A percentile compares a stretch with the other conserved stretches of the same genome.
phyloP scores from a whole-genome alignment of 257 asterid species.

The Ajuga chamaepitys region DNA sequence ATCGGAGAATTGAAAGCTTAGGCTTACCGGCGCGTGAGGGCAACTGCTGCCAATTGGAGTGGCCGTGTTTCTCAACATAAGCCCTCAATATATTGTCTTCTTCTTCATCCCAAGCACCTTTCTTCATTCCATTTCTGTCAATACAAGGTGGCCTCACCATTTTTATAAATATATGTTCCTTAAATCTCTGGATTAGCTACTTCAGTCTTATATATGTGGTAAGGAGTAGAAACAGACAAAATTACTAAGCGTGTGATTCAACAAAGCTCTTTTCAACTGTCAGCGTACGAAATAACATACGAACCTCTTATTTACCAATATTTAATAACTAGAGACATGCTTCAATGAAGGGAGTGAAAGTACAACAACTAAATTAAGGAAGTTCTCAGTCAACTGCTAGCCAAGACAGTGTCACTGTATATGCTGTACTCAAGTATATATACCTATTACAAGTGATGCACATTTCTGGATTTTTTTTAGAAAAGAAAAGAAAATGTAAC shows the following conservation, averaged over 20 bases:
- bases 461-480: too few relatives aligned
- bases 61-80: constrained; percentile 22
- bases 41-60: constrained; percentile 29
- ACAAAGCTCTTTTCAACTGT: not conserved
- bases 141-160: constrained; percentile 28
- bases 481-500: too few relatives aligned
- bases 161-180: constrained; percentile 5
- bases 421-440: too few relatives aligned
- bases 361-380: not conserved
- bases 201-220: constrained; percentile 1
- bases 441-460: too few relatives aligned
- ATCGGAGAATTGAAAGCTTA: not conserved
- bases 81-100: constrained; percentile 32
- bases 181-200: not conserved
- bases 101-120: constrained; percentile 41
- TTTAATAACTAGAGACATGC: not conserved
- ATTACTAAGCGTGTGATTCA: not conserved
- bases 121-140: constrained; percentile 34
- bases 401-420: not conserved
- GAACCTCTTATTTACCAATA: constrained; percentile 1
- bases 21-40: constrained; percentile 29
- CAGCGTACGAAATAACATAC: constrained; percentile 10
- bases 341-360: not conserved
- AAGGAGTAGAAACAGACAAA: not conserved
- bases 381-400: not conserved